These are phyloP conservation scores for Phytopythium delawarense DNA, from an alignment of 352 stramenopile species.

Conservation along the genomic window DNA sequence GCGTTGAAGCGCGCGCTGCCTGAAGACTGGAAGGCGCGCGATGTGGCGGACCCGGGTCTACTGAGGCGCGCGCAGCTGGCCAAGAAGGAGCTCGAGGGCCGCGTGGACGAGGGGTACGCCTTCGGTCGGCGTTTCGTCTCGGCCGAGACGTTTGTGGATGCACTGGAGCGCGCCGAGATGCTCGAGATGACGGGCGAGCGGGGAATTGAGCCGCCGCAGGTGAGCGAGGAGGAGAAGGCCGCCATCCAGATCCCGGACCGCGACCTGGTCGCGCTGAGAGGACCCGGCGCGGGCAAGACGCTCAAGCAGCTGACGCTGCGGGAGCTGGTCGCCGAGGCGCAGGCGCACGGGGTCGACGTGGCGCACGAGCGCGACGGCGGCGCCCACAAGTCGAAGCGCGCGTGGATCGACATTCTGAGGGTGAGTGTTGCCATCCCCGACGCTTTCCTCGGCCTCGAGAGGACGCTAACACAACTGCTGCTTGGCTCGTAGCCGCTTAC, in stretches of 20 bases:
- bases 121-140: constrained; percentile 64
- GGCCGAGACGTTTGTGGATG: constrained; percentile 46
- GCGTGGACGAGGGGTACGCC: constrained; percentile 51
- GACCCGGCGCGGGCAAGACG: constrained; percentile 36
- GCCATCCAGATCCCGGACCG: constrained; percentile 46
- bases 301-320: constrained; percentile 55
- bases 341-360: constrained; percentile 37
- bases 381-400: constrained; percentile 59
- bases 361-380: constrained; percentile 27
- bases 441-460: not conserved
- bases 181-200: constrained; percentile 23
- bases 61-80: constrained; percentile 25
- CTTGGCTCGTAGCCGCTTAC: constrained; percentile 18
- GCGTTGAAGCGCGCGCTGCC: not conserved
- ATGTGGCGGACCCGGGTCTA: constrained; percentile 14
- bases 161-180: constrained; percentile 42
- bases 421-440: constrained; percentile 10
- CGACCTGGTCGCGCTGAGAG: constrained; percentile 48
- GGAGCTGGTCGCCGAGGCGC: constrained; percentile 55
- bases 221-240: constrained; percentile 27
- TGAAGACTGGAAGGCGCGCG: not conserved
- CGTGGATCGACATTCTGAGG: constrained; percentile 47
- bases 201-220: constrained; percentile 18
- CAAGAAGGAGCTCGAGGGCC: constrained; percentile 37
- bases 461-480: not conserved